These are phyloP conservation scores for Luffa acutangula DNA, from an alignment of 306 rosid genomes.

Conservation along the genomic window DNA sequence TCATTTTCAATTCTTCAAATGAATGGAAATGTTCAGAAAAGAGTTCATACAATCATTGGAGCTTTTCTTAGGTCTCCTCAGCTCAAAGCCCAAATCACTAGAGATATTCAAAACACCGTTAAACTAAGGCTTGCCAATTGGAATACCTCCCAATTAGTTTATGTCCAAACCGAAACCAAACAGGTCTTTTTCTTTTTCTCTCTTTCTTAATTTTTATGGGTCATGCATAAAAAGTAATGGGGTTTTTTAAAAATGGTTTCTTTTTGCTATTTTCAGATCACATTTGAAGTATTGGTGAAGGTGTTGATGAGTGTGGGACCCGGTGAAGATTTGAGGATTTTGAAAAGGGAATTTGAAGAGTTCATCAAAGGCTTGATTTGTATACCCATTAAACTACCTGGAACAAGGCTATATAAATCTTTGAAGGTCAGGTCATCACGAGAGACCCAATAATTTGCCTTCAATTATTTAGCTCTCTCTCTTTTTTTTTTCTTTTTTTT, in stretches of 20 bases:
- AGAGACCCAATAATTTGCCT: not conserved
- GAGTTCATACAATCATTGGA: constrained; percentile 56
- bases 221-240: not conserved
- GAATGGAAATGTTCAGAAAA: constrained; percentile 52
- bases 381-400: constrained; percentile 77
- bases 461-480: not conserved
- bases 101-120: constrained; percentile 44
- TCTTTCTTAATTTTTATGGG: not conserved
- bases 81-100: constrained; percentile 56
- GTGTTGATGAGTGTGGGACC: constrained; percentile 69
- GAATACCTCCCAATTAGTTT: constrained; percentile 23
- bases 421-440: constrained; percentile 39
- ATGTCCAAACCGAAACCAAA: constrained; percentile 65
- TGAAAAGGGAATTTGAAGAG: constrained; percentile 62
- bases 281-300: constrained; percentile 59
- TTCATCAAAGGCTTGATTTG: constrained; percentile 83
- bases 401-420: constrained; percentile 75
- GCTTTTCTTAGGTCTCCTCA: constrained; percentile 58
- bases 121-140: constrained; percentile 43
- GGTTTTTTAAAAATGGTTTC: not conserved
- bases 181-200: constrained; percentile 25
- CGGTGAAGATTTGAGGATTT: constrained; percentile 54
- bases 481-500: not conserved
- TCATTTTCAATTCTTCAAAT: constrained; percentile 55
- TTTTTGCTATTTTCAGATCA: constrained; percentile 34